These are phyloP conservation scores for Linderniella brevidens DNA, from an alignment of 257 asterid species.

Conservation along the genomic window DNA sequence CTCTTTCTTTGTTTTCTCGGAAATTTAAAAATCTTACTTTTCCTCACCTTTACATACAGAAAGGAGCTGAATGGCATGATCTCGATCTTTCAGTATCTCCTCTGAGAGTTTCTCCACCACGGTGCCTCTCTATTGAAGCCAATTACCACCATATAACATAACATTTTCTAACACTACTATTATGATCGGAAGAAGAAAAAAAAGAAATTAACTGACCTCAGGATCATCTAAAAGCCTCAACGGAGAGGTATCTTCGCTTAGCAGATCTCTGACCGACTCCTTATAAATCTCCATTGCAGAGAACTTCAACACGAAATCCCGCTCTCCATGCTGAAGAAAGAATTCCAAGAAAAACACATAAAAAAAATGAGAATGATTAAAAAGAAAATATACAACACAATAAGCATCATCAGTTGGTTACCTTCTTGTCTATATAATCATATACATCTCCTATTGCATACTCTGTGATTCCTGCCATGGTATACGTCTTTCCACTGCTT, in stretches of 20 bases:
- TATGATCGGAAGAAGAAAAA: not conserved
- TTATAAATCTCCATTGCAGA: conserved; percentile 65
- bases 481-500: conserved; percentile 92
- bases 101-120: conserved; percentile 64
- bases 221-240: conserved; percentile 58
- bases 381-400: not conserved
- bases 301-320: conserved; percentile 30
- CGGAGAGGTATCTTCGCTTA: conserved; percentile 27
- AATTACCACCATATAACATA: not conserved
- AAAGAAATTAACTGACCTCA: conserved; percentile 18
- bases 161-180: not conserved
- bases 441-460: conserved; percentile 85
- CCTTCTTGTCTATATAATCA: conserved; percentile 71
- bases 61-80: conserved; percentile 52
- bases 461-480: conserved; percentile 89
- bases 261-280: conserved; percentile 50
- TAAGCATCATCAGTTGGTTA: conserved; percentile 13
- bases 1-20: not conserved
- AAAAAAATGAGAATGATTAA: conserved; percentile 9
- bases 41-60: conserved; percentile 59
- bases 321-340: conserved; percentile 22
- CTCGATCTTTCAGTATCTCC: conserved; percentile 50
- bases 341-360: conserved; percentile 6
- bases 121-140: conserved; percentile 46
- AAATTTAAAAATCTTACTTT: not conserved